These are phyloP conservation scores for Phaseolus lunatus DNA, from an alignment of 306 rosid species.

Conservation along the genomic window DNA sequence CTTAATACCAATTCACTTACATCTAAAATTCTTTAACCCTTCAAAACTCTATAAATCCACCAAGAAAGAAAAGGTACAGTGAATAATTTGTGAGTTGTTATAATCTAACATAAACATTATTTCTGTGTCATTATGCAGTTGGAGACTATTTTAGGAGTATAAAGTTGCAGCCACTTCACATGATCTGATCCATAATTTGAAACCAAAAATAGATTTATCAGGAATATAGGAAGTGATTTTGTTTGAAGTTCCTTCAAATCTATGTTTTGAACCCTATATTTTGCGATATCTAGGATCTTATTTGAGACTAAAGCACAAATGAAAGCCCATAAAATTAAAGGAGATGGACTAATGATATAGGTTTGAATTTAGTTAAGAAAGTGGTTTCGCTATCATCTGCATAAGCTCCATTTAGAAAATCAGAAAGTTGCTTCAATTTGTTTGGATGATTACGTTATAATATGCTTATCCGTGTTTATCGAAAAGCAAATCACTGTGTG, in stretches of 20 bases:
- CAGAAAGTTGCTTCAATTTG: background rate
- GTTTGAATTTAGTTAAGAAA: background rate
- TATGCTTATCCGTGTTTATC: too few relatives aligned
- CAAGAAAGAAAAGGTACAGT: too few relatives aligned
- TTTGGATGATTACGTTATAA: background rate
- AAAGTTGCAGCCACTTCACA: background rate
- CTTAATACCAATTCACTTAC: too few relatives aligned
- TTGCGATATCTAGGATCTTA: too few relatives aligned
- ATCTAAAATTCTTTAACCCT: too few relatives aligned
- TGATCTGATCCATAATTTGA: background rate
- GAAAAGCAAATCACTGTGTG: background rate
- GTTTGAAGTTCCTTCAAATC: too few relatives aligned
- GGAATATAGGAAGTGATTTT: background rate
- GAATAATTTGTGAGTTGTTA: too few relatives aligned
- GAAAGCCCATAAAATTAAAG: background rate
- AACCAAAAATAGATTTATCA: background rate
- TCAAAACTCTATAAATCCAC: too few relatives aligned
- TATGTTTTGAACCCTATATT: too few relatives aligned
- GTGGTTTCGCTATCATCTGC: background rate
- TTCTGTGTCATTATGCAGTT: background rate
- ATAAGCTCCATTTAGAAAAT: background rate
- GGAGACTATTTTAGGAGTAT: too few relatives aligned
- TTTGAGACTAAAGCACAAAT: too few relatives aligned
- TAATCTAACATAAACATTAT: too few relatives aligned
- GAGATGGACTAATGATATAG: background rate